phyloP scores from a whole-genome alignment of 345 rosid genomes.

The Erucastrum elatum region DNA sequence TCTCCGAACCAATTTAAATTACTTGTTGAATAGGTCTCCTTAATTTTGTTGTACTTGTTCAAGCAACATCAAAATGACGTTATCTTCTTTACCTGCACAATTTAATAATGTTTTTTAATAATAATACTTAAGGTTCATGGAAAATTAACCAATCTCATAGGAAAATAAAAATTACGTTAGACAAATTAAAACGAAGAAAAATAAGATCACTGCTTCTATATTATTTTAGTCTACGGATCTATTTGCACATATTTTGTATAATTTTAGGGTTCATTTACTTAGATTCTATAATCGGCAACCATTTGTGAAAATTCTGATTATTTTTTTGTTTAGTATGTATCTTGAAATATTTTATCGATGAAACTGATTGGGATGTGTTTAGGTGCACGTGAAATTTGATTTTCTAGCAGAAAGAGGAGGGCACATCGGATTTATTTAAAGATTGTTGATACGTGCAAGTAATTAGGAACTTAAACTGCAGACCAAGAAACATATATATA shows the following conservation, averaged over 20 bases:
- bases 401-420: conserved; percentile 18
- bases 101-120: background rate
- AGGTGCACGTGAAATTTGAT: conserved; percentile 15
- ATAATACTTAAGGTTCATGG: background rate
- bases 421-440: conserved; percentile 27
- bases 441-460: conserved; percentile 40
- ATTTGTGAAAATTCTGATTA: background rate
- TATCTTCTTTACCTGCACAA: background rate
- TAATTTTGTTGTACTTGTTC: background rate
- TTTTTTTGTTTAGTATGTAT: background rate
- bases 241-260: background rate
- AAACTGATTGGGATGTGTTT: background rate
- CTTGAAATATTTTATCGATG: background rate
- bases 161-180: background rate
- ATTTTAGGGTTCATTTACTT: background rate
- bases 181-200: background rate
- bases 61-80: conserved; percentile 2
- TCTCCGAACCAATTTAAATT: background rate
- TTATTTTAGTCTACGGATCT: background rate
- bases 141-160: background rate
- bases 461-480: conserved; percentile 21
- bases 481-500: conserved; percentile 24
- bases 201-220: background rate
- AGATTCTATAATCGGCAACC: background rate
- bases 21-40: background rate